Evolutionary conservation across 495 filamentous ascomycete genomes (phyloP), one percentile per base, ranked within the genome.

Genomic region (Penicillium samsonianum): DNA sequence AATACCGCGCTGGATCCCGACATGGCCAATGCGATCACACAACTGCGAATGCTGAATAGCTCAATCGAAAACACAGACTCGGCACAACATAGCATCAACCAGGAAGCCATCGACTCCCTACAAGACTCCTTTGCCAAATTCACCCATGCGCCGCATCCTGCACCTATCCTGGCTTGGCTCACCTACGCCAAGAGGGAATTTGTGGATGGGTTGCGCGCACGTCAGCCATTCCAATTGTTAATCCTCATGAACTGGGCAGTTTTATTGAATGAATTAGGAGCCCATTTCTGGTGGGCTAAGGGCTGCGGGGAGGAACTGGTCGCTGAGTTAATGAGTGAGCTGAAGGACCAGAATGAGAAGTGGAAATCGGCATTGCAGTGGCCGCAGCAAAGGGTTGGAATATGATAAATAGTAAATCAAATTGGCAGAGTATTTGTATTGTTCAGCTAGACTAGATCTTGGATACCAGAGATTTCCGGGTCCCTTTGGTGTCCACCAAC

Each of bases 181-280:
- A 38, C 55, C 6, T 25, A 25, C 23, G 55, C n/a, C 9, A 30
- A 51, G 14, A 50, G 41, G 47, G 47, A 44, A n/a, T 58, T 58
- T 31, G 45, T 50, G 22, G 11, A 50, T 43, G 20, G 38, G 1
- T 10, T 58, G 10, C 33, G 47, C n/a, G n/a, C 10, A 16, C 31
- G 55, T 3, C 55, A 25, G 14, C 46, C 55, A 22, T 51, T 58
- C 25, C 14, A 17, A 3, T 26, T 58, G 25, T 38, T 58, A 14
- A 40, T 58, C 22, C 46, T 58, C 31, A 51, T 51, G 47, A 23
- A 58, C 19, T 58, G 55, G 55, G 55, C 33, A 7, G 37, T 51
- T 8, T 22, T 51, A 3, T 12, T 58, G 8, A 14, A 41, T 33
- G 22, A 58, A 33, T 33, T 58, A 10, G 47, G 22, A 16, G 55